phyloP scores from a whole-genome alignment of 2,329 filamentous ascomycete genomes.

The Cryphonectria naterciae region DNA sequence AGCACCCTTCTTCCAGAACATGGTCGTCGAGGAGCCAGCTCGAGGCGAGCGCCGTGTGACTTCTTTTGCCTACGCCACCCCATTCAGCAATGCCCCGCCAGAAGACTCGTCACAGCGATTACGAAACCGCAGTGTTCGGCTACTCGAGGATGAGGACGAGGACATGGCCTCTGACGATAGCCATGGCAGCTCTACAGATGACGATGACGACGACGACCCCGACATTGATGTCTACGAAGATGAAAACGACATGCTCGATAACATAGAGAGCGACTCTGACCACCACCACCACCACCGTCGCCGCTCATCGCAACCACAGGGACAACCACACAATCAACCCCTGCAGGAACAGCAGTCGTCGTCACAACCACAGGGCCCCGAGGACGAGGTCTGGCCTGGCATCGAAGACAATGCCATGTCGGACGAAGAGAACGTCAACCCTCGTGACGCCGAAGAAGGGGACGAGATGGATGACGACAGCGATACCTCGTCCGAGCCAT shows the following conservation, averaged over 20 bases:
- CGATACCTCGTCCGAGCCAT: slow-evolving; percentile 55
- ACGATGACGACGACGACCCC: slow-evolving; percentile 3
- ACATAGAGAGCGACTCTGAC: slow-evolving; percentile 39
- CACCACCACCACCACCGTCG: slow-evolving; percentile 26
- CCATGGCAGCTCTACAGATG: slow-evolving; percentile 34
- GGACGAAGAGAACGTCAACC: slow-evolving; percentile 58
- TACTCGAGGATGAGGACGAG: slow-evolving; percentile 37
- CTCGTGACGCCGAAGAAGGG: slow-evolving; percentile 35
- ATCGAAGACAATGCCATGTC: slow-evolving; percentile 54
- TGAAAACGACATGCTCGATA: slow-evolving; percentile 31
- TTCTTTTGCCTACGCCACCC: slow-evolving; percentile 76
- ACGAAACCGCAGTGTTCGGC: slow-evolving; percentile 12
- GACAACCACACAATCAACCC: slow-evolving; percentile 24
- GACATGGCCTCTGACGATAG: slow-evolving; percentile 35
- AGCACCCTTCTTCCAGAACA: slow-evolving; percentile 44
- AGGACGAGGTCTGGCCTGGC: slow-evolving; percentile 62
- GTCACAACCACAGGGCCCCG: slow-evolving; percentile 40
- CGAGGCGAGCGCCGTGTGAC: slow-evolving; percentile 48
- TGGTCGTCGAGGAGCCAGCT: slow-evolving; percentile 42
- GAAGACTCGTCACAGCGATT: slow-evolving; percentile 35
- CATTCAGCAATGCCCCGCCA: slow-evolving; percentile 65
- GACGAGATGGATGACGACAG: slow-evolving; percentile 41
- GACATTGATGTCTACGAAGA: slow-evolving; percentile 40
- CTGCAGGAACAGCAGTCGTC: slow-evolving; percentile 35
- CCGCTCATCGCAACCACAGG: slow-evolving; percentile 18